A percentile compares a stretch with the other conserved stretches of the same genome.
Conservation (phyloP, 1,139 yeast species). For the Blastobotrys capitulatus region DNA sequence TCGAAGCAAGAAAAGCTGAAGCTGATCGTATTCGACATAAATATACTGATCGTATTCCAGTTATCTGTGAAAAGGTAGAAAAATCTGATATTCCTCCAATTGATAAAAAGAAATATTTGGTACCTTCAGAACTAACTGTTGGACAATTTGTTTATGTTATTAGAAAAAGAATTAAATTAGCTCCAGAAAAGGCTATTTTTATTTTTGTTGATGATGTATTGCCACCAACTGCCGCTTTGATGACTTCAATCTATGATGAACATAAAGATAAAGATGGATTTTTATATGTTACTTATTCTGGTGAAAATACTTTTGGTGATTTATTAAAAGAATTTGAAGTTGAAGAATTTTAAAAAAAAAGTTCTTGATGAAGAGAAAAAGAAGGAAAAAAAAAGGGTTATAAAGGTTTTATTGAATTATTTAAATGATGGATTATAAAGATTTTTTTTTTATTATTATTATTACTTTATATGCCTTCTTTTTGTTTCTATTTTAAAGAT, state of each 20-base stretch:
- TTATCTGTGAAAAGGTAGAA: slow-evolving; percentile 93
- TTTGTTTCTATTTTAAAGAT: no score
- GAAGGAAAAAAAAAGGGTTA: no score
- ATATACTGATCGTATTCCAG: slow-evolving; percentile 90
- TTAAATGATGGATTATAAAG: no score
- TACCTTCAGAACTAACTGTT: slow-evolving; percentile 92
- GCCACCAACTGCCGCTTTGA: slow-evolving; percentile 96
- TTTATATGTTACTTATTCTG: slow-evolving; percentile 76
- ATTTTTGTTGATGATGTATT: slow-evolving; percentile 93
- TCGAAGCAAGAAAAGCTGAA: slow-evolving; percentile 94
- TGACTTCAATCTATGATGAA: slow-evolving; percentile 91
- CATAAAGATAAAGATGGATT: slow-evolving; percentile 98
- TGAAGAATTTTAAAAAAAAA: no score
- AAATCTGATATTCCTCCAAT: slow-evolving; percentile 94
- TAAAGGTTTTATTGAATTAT: no score
- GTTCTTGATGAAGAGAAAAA: no score
- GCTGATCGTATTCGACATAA: slow-evolving; percentile 87
- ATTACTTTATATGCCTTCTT: no score
- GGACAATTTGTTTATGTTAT: slow-evolving; percentile 98
- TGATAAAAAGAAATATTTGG: slow-evolving; percentile 94
- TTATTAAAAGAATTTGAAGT: slow-evolving; percentile 1
- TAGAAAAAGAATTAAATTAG: slow-evolving; percentile 90
- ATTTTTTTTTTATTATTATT: no score
- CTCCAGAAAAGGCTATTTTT: slow-evolving; percentile 96
- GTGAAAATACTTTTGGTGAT: slow-evolving; percentile 42